These are phyloP conservation scores for Schwanniomyces vanrijiae DNA, from an alignment of 805 yeast species.

Conservation along the genomic window DNA sequence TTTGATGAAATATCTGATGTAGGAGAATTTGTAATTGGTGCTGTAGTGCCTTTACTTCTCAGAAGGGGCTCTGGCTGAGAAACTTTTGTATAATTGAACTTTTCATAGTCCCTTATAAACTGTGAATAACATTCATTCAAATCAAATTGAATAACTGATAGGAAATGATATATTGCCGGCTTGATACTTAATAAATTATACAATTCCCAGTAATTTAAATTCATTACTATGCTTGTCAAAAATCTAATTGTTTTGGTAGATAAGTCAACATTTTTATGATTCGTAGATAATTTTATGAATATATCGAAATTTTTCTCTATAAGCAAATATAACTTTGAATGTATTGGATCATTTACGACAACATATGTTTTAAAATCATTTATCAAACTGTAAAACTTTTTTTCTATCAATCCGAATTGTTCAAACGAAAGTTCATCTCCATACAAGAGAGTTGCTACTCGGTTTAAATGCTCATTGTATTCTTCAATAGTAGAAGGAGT, in stretches of 20 bases:
- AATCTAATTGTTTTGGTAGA: conserved; percentile 36
- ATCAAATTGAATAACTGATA: conserved; percentile 38
- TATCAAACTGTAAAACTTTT: conserved; percentile 24
- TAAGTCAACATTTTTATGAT: conserved; percentile 26
- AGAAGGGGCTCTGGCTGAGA: conserved; percentile 15
- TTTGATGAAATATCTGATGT: conserved; percentile 6
- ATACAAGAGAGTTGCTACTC: conserved; percentile 26
- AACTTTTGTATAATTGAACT: conserved; percentile 22
- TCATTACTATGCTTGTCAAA: conserved; percentile 36
- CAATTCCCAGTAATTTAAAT: conserved; percentile 44
- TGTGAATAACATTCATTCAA: conserved; percentile 38
- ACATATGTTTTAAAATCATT: conserved; percentile 21
- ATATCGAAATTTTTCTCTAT: conserved; percentile 41
- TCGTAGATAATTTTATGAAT: conserved; percentile 35
- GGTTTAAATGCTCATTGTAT: conserved; percentile 38
- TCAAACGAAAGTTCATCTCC: conserved; percentile 14
- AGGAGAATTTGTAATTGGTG: not conserved
- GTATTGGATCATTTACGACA: conserved; percentile 24
- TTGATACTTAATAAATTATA: conserved; percentile 42
- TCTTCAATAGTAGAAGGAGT: conserved; percentile 32
- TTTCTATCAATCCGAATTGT: conserved; percentile 18
- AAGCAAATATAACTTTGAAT: conserved; percentile 30
- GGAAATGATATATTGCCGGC: conserved; percentile 42
- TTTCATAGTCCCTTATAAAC: conserved; percentile 33
- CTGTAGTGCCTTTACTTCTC: conserved; percentile 4